Evolutionary conservation across 306 rosid genomes (phyloP).

Genomic region (Lathyrus tuberosus): DNA sequence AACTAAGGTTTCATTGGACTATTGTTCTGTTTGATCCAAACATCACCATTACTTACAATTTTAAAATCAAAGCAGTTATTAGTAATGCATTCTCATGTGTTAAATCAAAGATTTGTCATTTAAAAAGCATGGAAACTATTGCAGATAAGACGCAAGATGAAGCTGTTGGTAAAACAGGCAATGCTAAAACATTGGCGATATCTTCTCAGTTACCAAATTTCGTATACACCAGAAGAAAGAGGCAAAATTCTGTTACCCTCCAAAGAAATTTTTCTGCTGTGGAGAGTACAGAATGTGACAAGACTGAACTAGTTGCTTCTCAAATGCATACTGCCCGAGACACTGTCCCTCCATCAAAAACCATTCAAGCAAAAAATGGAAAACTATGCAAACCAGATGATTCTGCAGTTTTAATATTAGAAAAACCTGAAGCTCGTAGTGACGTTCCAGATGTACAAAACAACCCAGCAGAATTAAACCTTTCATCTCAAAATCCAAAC

Average conservation of each 20-base stretch:
- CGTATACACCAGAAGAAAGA: conserved; percentile 64
- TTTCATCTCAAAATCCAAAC: conserved; percentile 42
- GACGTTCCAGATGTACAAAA: conserved; percentile 45
- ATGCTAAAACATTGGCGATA: conserved; percentile 36
- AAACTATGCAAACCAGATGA: conserved; percentile 44
- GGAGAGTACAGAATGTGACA: conserved; percentile 44
- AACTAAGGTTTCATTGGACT: neutral
- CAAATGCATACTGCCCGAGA: conserved; percentile 44
- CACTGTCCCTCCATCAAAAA: conserved; percentile 44
- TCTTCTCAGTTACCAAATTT: conserved; percentile 47
- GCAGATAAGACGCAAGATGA: conserved; percentile 43
- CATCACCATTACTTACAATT: conserved; percentile 27
- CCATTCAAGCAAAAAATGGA: conserved; percentile 40
- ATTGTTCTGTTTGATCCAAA: conserved; percentile 12
- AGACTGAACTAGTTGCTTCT: conserved; percentile 38
- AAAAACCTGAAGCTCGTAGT: conserved; percentile 43
- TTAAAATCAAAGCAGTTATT: conserved; percentile 35
- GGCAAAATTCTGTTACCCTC: conserved; percentile 33
- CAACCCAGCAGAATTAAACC: conserved; percentile 38
- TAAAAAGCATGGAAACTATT: conserved; percentile 37
- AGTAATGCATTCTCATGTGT: conserved; percentile 42
- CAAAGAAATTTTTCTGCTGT: conserved; percentile 41
- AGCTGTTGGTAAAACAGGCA: conserved; percentile 31
- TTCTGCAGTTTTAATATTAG: conserved; percentile 42
- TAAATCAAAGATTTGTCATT: conserved; percentile 35